Evolutionary conservation across 176 grass and related monocot species (phyloP).

Genomic region (Melocanna baccifera): DNA sequence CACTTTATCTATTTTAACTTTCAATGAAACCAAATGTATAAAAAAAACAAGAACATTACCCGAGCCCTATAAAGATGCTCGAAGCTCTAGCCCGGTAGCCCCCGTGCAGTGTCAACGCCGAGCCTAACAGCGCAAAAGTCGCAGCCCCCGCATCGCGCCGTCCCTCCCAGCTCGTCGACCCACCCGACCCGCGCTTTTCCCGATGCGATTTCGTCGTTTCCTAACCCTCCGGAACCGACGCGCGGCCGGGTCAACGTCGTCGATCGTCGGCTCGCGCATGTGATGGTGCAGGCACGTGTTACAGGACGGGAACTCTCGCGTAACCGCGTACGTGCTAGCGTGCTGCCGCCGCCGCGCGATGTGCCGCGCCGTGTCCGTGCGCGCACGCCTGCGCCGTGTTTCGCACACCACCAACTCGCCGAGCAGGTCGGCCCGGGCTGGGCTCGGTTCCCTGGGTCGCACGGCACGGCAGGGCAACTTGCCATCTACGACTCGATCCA

Average conservation of each 20-base stretch:
- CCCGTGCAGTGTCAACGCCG: constrained; percentile 21
- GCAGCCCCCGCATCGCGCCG: background rate
- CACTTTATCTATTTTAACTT: no score
- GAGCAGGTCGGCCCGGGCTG: background rate
- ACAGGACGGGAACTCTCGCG: background rate
- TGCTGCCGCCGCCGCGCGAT: background rate
- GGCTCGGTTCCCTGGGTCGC: constrained; percentile 23
- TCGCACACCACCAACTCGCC: background rate
- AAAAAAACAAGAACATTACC: background rate
- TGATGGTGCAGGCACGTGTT: constrained; percentile 24
- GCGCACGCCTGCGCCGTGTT: constrained; percentile 12
- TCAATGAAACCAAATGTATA: no score
- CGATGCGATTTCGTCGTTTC: background rate
- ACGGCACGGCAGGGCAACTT: constrained; percentile 25
- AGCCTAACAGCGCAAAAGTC: constrained; percentile 20
- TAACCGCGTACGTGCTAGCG: background rate
- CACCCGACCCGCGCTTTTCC: background rate
- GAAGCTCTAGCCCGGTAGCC: background rate
- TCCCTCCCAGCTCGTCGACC: background rate
- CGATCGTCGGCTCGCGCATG: background rate
- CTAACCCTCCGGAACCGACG: background rate
- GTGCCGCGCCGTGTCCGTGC: background rate
- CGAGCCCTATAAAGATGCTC: background rate
- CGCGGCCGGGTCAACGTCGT: constrained; percentile 1
- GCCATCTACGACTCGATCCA: constrained; percentile 20